phyloP scores from a whole-genome alignment of 805 yeast species.

The Spathaspora passalidarum region DNA sequence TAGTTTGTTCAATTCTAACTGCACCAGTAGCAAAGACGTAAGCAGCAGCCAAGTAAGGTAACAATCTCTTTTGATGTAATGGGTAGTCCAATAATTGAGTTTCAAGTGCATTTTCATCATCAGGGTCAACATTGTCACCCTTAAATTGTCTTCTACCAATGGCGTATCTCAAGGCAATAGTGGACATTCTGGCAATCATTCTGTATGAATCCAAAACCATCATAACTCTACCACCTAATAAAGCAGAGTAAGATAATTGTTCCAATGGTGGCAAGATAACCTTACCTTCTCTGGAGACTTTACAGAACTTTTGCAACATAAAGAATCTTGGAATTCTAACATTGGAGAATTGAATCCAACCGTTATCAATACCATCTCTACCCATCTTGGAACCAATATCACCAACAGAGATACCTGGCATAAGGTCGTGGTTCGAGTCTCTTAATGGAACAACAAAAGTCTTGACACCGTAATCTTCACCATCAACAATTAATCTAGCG shows the following conservation, averaged over 20 bases:
- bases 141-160: slow-evolving; percentile 46
- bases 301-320: slow-evolving; percentile 45
- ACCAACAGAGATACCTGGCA: slow-evolving; percentile 44
- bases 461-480: slow-evolving; percentile 46
- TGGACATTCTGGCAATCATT: slow-evolving; percentile 38
- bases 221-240: slow-evolving; percentile 43
- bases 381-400: slow-evolving; percentile 50
- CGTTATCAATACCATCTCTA: slow-evolving; percentile 47
- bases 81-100: slow-evolving; percentile 44
- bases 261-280: slow-evolving; percentile 44
- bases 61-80: slow-evolving; percentile 44
- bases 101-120: slow-evolving; percentile 24
- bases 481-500: slow-evolving; percentile 43
- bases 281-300: slow-evolving; percentile 37
- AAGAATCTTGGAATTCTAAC: slow-evolving; percentile 44
- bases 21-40: slow-evolving; percentile 39
- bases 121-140: slow-evolving; percentile 22
- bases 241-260: slow-evolving; percentile 42
- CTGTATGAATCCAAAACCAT: slow-evolving; percentile 45
- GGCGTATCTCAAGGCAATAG: slow-evolving; percentile 44
- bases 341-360: slow-evolving; percentile 46
- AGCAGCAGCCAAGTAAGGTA: slow-evolving; percentile 41
- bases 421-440: slow-evolving; percentile 39
- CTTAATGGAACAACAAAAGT: slow-evolving; percentile 46
- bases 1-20: slow-evolving; percentile 33